A percentile compares a stretch with the other conserved stretches of the same genome.
Conservation (phyloP, 108 stramenopile species). For the Conticribra guillardii region DNA sequence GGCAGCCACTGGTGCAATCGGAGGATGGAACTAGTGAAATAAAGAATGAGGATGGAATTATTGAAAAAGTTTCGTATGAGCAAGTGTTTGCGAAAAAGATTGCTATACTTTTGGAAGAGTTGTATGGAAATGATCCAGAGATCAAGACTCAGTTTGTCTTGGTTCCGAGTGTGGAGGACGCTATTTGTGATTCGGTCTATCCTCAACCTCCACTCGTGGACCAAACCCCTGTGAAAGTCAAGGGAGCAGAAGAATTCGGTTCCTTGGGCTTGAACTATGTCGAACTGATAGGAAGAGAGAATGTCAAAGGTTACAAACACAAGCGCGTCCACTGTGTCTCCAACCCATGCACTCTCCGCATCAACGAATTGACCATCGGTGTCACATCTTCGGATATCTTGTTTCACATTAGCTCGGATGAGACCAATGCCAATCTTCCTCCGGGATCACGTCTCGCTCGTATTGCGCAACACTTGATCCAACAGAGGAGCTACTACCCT, state of each 20-base stretch:
- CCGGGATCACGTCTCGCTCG: slow-evolving; percentile 74
- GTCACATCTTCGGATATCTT: slow-evolving; percentile 89
- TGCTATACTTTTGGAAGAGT: slow-evolving; percentile 59
- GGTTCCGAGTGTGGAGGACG: slow-evolving; percentile 94
- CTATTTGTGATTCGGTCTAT: slow-evolving; percentile 89
- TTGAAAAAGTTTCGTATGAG: slow-evolving; percentile 72
- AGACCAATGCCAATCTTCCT: slow-evolving; percentile 75
- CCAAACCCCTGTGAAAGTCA: not conserved
- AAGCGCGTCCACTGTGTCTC: slow-evolving; percentile 84
- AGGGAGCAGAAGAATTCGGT: slow-evolving; percentile 37
- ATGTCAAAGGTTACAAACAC: slow-evolving; percentile 5
- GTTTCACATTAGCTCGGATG: slow-evolving; percentile 85
- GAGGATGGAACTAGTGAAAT: slow-evolving; percentile 48
- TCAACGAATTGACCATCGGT: slow-evolving; percentile 91
- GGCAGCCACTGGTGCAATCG: slow-evolving; percentile 63
- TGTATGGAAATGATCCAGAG: slow-evolving; percentile 45
- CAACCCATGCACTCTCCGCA: slow-evolving; percentile 87
- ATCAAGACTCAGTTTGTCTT: slow-evolving; percentile 91
- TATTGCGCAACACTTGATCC: slow-evolving; percentile 90
- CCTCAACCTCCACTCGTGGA: slow-evolving; percentile 45
- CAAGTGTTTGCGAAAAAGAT: slow-evolving; percentile 80
- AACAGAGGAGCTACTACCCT: slow-evolving; percentile 95
- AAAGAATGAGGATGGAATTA: slow-evolving; percentile 59
- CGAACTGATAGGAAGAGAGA: slow-evolving; percentile 44
- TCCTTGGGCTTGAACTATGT: slow-evolving; percentile 68